Evolutionary conservation across 1,139 yeast species (phyloP).

Genomic region (Candida mesenterica): DNA sequence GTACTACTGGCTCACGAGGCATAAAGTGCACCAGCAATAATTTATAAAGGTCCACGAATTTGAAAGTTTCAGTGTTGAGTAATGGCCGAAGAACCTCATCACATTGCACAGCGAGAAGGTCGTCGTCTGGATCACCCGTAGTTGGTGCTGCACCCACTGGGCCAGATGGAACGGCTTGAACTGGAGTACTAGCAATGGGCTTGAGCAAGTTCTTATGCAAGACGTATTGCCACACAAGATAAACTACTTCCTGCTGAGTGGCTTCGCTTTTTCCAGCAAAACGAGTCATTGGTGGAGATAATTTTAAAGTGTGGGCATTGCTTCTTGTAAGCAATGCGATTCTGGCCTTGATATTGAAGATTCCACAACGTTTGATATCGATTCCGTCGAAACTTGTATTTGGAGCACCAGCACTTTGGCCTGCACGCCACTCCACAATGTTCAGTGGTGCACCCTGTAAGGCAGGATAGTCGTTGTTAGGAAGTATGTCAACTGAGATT

Average conservation of each 20-base stretch:
- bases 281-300: constrained; percentile 61
- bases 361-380: constrained; percentile 80
- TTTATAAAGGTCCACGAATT: constrained; percentile 74
- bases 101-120: constrained; percentile 53
- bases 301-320: constrained; percentile 58
- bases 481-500: constrained; percentile 71
- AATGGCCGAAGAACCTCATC: constrained; percentile 65
- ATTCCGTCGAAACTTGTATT: constrained; percentile 68
- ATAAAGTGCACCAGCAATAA: constrained; percentile 56
- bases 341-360: constrained; percentile 61
- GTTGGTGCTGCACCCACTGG: constrained; percentile 16
- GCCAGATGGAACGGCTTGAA: constrained; percentile 33
- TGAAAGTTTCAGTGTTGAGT: constrained; percentile 51
- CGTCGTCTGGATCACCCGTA: constrained; percentile 26
- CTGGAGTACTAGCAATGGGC: constrained; percentile 30
- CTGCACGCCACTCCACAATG: constrained; percentile 45
- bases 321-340: constrained; percentile 82
- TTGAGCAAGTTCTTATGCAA: constrained; percentile 68
- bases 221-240: constrained; percentile 84
- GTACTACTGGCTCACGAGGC: constrained; percentile 75
- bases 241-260: constrained; percentile 84
- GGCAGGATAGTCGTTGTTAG: constrained; percentile 41
- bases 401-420: constrained; percentile 9
- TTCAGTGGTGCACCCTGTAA: constrained; percentile 32
- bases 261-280: constrained; percentile 75